Conservation (phyloP, 495 filamentous ascomycete genomes). For the Hypoxylon lenormandii region DNA sequence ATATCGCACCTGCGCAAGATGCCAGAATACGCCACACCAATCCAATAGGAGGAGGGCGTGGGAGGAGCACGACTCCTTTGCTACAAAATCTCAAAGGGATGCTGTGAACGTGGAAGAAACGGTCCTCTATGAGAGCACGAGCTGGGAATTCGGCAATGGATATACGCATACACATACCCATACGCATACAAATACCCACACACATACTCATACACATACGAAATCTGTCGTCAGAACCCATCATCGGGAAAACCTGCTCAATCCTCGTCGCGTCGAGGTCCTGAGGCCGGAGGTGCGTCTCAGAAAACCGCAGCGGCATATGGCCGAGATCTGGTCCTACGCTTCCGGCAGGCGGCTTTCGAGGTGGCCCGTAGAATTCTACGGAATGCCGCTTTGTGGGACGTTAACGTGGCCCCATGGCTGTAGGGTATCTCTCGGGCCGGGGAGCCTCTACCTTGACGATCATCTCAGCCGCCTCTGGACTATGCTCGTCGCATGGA, state of each 20-base stretch:
- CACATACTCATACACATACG: too few relatives aligned
- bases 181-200: too few relatives aligned
- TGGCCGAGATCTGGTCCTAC: constrained; percentile 11
- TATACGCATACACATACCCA: too few relatives aligned
- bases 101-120: too few relatives aligned
- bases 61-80: too few relatives aligned
- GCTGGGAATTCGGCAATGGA: too few relatives aligned
- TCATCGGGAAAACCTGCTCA: background rate
- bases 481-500: background rate
- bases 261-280: background rate
- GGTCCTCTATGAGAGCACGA: too few relatives aligned
- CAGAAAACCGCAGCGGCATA: constrained; percentile 2
- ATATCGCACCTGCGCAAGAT: too few relatives aligned
- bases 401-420: background rate
- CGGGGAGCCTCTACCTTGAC: background rate
- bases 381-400: constrained; percentile 1
- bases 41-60: too few relatives aligned
- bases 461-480: background rate
- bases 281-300: background rate
- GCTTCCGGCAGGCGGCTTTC: background rate
- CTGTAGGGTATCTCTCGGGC: background rate
- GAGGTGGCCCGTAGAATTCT: background rate
- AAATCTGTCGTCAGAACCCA: too few relatives aligned
- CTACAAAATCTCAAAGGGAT: too few relatives aligned
- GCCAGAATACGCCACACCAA: too few relatives aligned